phyloP scores from a whole-genome alignment of 306 rosid species.

The Parietaria judaica region DNA sequence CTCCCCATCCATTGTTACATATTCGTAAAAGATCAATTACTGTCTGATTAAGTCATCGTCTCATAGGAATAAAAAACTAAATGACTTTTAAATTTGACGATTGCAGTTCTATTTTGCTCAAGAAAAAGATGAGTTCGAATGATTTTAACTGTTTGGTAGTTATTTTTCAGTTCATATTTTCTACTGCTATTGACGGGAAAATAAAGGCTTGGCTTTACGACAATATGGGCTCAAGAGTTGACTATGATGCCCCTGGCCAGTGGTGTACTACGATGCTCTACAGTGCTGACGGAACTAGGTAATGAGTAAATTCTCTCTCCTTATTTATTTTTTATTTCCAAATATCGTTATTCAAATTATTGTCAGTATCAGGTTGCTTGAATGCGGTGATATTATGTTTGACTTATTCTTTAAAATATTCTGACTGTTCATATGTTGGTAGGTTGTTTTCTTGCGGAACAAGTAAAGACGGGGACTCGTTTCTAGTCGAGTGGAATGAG shows the following conservation, averaged over 20 bases:
- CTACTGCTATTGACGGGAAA: constrained; percentile 83
- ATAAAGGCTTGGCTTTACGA: constrained; percentile 90
- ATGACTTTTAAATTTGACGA: neutral
- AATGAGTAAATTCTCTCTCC: constrained; percentile 15
- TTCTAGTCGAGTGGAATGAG: constrained; percentile 85
- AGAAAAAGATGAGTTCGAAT: neutral
- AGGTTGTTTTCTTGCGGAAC: constrained; percentile 95
- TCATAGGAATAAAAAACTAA: no score
- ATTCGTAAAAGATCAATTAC: no score
- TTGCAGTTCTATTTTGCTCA: neutral
- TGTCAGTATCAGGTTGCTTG: neutral
- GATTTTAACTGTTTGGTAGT: constrained; percentile 11
- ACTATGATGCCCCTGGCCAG: constrained; percentile 82
- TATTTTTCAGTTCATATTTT: constrained; percentile 69
- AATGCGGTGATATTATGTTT: neutral
- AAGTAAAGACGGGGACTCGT: constrained; percentile 80
- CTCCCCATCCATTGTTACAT: no score
- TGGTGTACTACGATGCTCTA: constrained; percentile 80
- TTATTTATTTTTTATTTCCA: neutral
- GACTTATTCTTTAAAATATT: neutral
- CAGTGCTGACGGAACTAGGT: constrained; percentile 86
- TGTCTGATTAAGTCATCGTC: no score
- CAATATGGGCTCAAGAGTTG: constrained; percentile 74
- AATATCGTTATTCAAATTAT: neutral
- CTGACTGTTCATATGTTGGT: constrained; percentile 7